Evolutionary conservation across 495 filamentous ascomycete genomes (phyloP).

Genomic region (Copromyces sp.): DNA sequence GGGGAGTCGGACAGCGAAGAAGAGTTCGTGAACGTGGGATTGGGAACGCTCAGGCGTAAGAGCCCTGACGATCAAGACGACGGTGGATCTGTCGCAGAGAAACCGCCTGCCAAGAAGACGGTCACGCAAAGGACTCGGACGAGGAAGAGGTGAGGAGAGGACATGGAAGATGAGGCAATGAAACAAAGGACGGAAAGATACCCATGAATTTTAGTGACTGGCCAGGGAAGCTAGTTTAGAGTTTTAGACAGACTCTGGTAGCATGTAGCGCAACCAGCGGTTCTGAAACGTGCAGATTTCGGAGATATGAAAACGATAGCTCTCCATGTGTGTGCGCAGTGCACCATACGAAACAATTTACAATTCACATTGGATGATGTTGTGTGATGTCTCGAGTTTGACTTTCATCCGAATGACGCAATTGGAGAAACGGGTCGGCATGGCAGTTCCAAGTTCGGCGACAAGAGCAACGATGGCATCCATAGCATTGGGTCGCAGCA

Average conservation of each 20-base stretch:
- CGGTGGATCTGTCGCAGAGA: constrained; percentile 25
- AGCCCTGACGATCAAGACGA: constrained; percentile 45
- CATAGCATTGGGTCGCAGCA: not conserved
- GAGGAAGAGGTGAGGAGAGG: constrained; percentile 21
- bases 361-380: not conserved
- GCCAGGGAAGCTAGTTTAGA: not conserved
- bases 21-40: constrained; percentile 75
- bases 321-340: not conserved
- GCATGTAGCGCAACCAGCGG: not conserved
- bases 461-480: not conserved
- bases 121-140: constrained; percentile 12
- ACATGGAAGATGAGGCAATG: constrained; percentile 18
- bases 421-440: not conserved
- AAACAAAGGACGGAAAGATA: constrained; percentile 7
- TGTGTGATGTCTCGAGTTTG: not conserved
- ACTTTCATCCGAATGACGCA: not conserved
- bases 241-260: not conserved
- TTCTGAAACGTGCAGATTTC: not conserved
- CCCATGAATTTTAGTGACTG: not conserved
- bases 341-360: not conserved
- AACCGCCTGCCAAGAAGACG: constrained; percentile 23
- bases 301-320: not conserved
- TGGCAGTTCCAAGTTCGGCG: not conserved
- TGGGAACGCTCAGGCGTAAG: constrained; percentile 72
- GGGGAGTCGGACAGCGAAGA: constrained; percentile 69